A percentile compares a stretch with the other conserved stretches of the same genome.
Evolutionary conservation across 441 rosid genomes (phyloP).

Genomic region (Hypseocharis bilobata): DNA sequence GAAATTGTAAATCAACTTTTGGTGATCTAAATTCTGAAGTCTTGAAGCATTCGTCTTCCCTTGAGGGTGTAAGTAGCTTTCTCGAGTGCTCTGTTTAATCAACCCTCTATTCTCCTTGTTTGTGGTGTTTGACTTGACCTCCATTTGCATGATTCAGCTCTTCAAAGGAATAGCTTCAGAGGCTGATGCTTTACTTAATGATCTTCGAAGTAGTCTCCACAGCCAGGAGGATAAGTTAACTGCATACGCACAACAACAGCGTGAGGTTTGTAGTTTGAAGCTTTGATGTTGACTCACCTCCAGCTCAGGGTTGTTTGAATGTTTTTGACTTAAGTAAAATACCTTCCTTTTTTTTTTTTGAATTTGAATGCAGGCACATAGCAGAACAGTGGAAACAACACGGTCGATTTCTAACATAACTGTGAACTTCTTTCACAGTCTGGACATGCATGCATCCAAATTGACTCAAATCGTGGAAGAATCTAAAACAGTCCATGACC

Average conservation of each 20-base stretch:
- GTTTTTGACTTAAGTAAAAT: slow-evolving; percentile 14
- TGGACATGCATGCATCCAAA: slow-evolving; percentile 8
- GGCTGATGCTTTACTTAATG: slow-evolving; percentile 73
- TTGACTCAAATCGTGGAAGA: slow-evolving; percentile 7
- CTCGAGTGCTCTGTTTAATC: slow-evolving; percentile 2
- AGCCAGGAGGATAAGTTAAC: slow-evolving; percentile 72
- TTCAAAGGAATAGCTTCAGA: slow-evolving; percentile 77
- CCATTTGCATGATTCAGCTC: slow-evolving; percentile 48
- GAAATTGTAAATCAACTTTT: slow-evolving; percentile 60
- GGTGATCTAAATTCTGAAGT: slow-evolving; percentile 68
- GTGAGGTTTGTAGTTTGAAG: slow-evolving; percentile 40
- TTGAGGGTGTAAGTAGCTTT: slow-evolving; percentile 58
- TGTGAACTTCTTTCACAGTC: not conserved
- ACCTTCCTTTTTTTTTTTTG: too few species aligned
- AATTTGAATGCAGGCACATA: not conserved
- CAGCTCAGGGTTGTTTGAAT: slow-evolving; percentile 9
- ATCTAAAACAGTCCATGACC: not conserved
- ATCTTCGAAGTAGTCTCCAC: slow-evolving; percentile 74
- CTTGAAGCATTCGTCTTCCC: slow-evolving; percentile 63
- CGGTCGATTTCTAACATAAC: slow-evolving; percentile 5
- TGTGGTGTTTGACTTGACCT: slow-evolving; percentile 19
- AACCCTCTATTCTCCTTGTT: slow-evolving; percentile 10
- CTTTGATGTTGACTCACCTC: not conserved
- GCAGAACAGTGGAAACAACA: slow-evolving; percentile 4
- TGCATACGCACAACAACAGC: slow-evolving; percentile 71